Base-by-base conservation (phyloP, 2,329 filamentous ascomycete species). In the Pleomassaria siparia region DNA sequence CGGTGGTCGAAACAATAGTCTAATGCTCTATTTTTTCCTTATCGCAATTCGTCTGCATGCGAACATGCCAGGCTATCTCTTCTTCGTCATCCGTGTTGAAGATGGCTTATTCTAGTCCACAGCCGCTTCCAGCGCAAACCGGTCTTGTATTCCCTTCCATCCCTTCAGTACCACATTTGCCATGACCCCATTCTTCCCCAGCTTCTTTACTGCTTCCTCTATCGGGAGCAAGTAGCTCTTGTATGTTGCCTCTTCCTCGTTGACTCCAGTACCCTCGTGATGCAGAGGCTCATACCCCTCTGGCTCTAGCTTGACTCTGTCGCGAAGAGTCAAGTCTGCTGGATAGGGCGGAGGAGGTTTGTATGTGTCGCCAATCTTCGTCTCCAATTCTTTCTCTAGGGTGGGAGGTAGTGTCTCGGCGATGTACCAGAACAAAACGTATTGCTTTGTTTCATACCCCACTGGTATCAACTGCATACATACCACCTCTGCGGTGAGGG, bases 211-310 rank as follows among this genome's bases (percentile, higher is more conserved):
- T 2, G 75, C 77, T 47, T 78, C 75, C 4, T 72, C 68, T 1
- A 79, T 59, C 2, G 66, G 56, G 40, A 79, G 47, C 33, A 80
- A 50, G 40, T 67, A 58, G 41, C 70, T 73, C 50, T 70, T 54
- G 58, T 78, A 80, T 46, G 67, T 55, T 28, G 57, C 55, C 55
- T 80, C 77, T 42, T 76, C 74, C 18, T 69, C 71, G 57, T 79
- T 71, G 0, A 79, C 76, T 1, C 76, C 76, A 6, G 76, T 79
- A 2, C 70, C 71, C 49, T 73, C 67, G 55, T 78, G 75, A 51
- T 72, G 62, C 10, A 69, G 39, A 1, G 76, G 77, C 60, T 75
- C 72, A 49, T 77, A 77, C 4, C 66, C 69, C 40, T 68, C 56
- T 2, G 59, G 56, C 49, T 79, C 76, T 55, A 69, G 48, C 21